Conservation (phyloP, 2,329 filamentous ascomycete species). For the Alternaria incomplexa region DNA sequence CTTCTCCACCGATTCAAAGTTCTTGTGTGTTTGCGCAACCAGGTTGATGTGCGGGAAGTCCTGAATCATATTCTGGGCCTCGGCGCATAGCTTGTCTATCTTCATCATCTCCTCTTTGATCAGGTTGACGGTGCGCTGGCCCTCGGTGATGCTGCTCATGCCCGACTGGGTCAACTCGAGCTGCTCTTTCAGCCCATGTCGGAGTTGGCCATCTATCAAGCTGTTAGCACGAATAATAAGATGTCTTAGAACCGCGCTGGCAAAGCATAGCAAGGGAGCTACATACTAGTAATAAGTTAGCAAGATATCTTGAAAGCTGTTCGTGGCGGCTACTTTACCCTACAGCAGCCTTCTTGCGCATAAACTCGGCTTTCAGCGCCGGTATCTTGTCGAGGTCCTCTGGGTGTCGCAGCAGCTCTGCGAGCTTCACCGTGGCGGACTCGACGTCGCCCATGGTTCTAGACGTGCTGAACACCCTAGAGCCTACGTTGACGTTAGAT, state of each 20-base stretch:
- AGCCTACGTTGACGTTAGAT: too few relatives aligned
- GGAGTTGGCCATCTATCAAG: slow-evolving; percentile 70
- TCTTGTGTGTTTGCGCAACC: slow-evolving; percentile 91
- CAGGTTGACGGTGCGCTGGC: slow-evolving; percentile 86
- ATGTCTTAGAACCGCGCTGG: too few relatives aligned
- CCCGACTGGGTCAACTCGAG: slow-evolving; percentile 92
- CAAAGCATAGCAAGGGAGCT: background rate
- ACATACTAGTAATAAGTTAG: background rate
- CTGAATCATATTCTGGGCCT: slow-evolving; percentile 95
- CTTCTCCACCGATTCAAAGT: slow-evolving; percentile 90
- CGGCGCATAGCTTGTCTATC: slow-evolving; percentile 95
- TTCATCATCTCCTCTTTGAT: slow-evolving; percentile 99
- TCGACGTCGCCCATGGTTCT: slow-evolving; percentile 67
- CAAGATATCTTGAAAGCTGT: background rate
- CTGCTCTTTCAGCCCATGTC: slow-evolving; percentile 86
- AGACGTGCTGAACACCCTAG: background rate
- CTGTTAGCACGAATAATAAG: background rate
- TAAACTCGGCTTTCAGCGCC: slow-evolving; percentile 87
- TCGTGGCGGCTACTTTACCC: background rate
- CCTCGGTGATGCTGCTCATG: slow-evolving; percentile 86
- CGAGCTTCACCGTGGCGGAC: slow-evolving; percentile 73
- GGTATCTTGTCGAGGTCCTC: slow-evolving; percentile 97
- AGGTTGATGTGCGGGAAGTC: slow-evolving; percentile 94
- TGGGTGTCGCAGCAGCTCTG: slow-evolving; percentile 90
- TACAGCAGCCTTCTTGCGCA: slow-evolving; percentile 89